phyloP scores from a whole-genome alignment of 148 eudicot genomes.

The Arbutus unedo region DNA sequence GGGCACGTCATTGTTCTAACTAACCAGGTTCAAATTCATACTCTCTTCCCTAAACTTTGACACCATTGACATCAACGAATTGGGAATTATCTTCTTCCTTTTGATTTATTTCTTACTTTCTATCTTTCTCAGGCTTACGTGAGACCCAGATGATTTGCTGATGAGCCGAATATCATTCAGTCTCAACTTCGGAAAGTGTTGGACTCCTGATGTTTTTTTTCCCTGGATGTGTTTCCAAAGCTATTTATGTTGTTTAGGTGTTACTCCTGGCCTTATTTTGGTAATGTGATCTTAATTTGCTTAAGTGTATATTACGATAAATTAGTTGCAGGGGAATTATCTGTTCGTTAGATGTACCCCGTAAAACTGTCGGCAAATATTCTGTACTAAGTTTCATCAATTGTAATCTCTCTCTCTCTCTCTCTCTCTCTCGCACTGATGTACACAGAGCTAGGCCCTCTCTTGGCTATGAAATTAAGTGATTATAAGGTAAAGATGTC shows the following conservation, averaged over 20 bases:
- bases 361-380: not conserved
- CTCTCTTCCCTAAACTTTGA: not conserved
- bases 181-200: not conserved
- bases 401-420: not conserved
- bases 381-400: not conserved
- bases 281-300: constrained; percentile 1
- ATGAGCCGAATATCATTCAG: not conserved
- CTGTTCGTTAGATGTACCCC: not conserved
- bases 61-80: not conserved
- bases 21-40: constrained; percentile 27
- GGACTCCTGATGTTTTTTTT: not conserved
- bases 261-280: constrained; percentile 9
- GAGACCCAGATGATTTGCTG: constrained; percentile 4
- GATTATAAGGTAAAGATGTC: not conserved
- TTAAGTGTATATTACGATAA: constrained; percentile 3
- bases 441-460: not conserved
- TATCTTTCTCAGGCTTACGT: not conserved
- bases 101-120: not conserved
- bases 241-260: constrained; percentile 15
- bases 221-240: constrained; percentile 11
- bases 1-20: constrained; percentile 59
- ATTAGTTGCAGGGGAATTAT: not conserved
- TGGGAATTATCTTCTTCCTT: not conserved
- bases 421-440: not conserved
- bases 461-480: too few species aligned